Conservation (phyloP, 306 rosid genomes). For the Sphenostylis stenocarpa region DNA sequence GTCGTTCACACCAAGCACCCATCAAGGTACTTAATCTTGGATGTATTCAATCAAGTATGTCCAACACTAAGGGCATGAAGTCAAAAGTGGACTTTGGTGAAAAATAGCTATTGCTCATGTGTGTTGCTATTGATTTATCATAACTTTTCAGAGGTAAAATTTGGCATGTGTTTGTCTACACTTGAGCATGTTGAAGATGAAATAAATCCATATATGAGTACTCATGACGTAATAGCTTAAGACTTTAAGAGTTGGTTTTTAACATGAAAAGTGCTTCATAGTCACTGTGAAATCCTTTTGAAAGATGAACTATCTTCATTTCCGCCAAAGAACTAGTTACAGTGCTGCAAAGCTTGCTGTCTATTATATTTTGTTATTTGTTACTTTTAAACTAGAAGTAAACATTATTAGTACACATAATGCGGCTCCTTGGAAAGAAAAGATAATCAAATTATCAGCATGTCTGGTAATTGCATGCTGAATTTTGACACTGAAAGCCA, state of each 20-base stretch:
- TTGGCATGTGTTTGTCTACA: neutral
- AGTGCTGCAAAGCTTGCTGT: too few species aligned
- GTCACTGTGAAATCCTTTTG: neutral
- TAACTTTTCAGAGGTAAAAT: neutral
- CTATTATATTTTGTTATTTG: too few species aligned
- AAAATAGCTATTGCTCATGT: neutral
- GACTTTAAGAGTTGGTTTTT: neutral
- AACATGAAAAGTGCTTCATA: neutral
- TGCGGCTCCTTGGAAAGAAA: neutral
- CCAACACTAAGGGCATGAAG: neutral
- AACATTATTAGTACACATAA: neutral
- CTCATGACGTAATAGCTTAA: neutral
- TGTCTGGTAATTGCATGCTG: conserved; percentile 14
- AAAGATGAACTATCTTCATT: neutral
- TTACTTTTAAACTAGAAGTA: neutral
- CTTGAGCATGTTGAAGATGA: neutral
- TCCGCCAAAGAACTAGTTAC: too few species aligned
- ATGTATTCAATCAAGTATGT: neutral
- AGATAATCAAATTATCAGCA: conserved; percentile 5
- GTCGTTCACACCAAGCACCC: neutral
- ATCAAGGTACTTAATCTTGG: neutral
- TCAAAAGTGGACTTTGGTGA: neutral
- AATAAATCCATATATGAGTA: neutral
- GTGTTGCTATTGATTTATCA: neutral
- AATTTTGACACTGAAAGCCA: conserved; percentile 30